Evolutionary conservation across 768 basidiomycete genomes (phyloP), one percentile per base, ranked within the genome.

Genomic region (Thelephora ganbajun): DNA sequence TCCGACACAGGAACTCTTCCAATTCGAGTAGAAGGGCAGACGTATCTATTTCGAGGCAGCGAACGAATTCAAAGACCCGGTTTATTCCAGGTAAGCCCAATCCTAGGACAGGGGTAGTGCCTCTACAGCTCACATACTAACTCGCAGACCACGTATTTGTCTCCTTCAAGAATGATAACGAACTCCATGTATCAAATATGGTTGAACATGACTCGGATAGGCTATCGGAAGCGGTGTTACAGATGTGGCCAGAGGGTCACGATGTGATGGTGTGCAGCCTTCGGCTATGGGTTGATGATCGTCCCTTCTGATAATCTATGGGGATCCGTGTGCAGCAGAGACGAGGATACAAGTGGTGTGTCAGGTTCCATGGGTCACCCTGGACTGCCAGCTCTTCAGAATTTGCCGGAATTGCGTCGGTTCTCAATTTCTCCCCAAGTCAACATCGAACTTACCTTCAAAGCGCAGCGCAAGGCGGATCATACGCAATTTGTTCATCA

Each of bases 111-210:
- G 22, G 46, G 18, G 16, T 35, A 19, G 35, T 48, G n/a, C 23
- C 42, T 23, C 48, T n/a, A 41, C 34, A 11, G 13, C 39, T 36
- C 39, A 39, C 26, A 54, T 46, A 13, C 44, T 44, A n/a, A 46
- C 50, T 44, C 53, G 34, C 44, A 87, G 84, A 77, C 53, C 83
- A 87, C 56, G 69, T 86, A 66, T 80, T 86, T 56, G 65, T 88
- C 43, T 75, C 80, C 19, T 77, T 88, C 55, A 71, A 72, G 50
- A 73, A 76, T 37, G 72, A 74, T 48, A 80, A 76, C 54, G 79
- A 84, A 61, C 62, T 87, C 39, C 71, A 71, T 43, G 48, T 72
- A 19, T 65, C 61, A 22, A 69, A 68, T 46, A 55, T 72, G 22
- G 60, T 61, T 16, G 65, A 78, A 43, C 77, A 80, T 35, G 61